These are phyloP conservation scores for Dillenia turbinata DNA, from an alignment of 164 flowering plant genomes.

Conservation along the genomic window DNA sequence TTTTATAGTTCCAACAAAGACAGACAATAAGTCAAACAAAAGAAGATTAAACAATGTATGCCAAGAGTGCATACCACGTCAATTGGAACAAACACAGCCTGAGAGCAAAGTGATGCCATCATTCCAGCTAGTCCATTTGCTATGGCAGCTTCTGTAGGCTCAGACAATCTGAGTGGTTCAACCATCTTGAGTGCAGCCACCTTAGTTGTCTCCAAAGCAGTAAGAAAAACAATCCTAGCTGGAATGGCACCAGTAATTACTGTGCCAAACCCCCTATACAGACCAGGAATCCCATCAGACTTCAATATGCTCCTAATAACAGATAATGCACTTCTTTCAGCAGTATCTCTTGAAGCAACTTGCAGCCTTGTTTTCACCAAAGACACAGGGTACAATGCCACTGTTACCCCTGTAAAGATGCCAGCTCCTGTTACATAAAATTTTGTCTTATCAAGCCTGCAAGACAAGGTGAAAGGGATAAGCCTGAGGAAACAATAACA, in stretches of 20 bases:
- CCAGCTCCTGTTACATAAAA: conserved; percentile 97
- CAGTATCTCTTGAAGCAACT: conserved; percentile 72
- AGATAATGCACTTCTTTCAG: conserved; percentile 70
- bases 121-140: conserved; percentile 97
- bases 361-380: conserved; percentile 92
- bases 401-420: conserved; percentile 86
- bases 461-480: conserved; percentile 14
- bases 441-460: conserved; percentile 95
- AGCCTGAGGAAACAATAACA: conserved; percentile 2
- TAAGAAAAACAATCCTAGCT: conserved; percentile 80
- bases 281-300: conserved; percentile 85
- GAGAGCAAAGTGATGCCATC: conserved; percentile 76
- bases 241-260: conserved; percentile 96
- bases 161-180: conserved; percentile 70
- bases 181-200: conserved; percentile 63
- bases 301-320: conserved; percentile 58
- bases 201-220: conserved; percentile 92
- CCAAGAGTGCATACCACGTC: conserved; percentile 68
- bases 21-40: not conserved
- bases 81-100: conserved; percentile 90
- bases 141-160: conserved; percentile 82
- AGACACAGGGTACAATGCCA: conserved; percentile 86
- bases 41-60: not conserved
- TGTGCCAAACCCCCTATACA: conserved; percentile 93
- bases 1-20: too few species aligned